These are phyloP conservation scores for Castanea mollissima DNA, from an alignment of 306 rosid genomes.

Conservation along the genomic window DNA sequence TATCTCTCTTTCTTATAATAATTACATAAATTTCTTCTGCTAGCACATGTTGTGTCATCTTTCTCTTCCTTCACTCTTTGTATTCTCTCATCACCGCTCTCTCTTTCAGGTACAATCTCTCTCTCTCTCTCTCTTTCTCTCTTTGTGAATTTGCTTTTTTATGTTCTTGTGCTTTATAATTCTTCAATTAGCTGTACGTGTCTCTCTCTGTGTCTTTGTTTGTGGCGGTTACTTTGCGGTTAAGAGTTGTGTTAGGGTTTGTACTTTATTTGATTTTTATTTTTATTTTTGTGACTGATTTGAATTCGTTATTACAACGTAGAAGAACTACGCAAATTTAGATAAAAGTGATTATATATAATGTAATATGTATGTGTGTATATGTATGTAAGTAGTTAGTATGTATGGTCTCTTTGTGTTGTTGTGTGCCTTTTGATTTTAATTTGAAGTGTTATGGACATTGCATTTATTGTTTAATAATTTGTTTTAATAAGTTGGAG, in stretches of 20 bases:
- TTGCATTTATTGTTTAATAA: not conserved
- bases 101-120: slow-evolving; percentile 17
- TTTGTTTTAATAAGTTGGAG: not conserved
- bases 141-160: slow-evolving; percentile 2
- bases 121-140: no score
- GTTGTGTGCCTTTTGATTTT: not conserved
- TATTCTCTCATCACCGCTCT: not conserved
- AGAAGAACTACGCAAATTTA: not conserved
- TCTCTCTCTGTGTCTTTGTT: not conserved
- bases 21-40: not conserved
- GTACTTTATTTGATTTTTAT: not conserved
- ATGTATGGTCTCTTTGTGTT: not conserved
- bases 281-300: not conserved
- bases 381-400: no score
- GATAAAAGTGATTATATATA: not conserved
- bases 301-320: not conserved
- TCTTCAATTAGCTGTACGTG: not conserved
- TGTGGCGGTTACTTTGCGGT: not conserved
- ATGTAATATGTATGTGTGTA: not conserved
- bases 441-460: not conserved
- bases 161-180: not conserved
- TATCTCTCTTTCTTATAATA: not conserved
- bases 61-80: slow-evolving; percentile 3
- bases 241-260: no score
- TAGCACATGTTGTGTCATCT: slow-evolving; percentile 21